Conservation (phyloP, 495 filamentous ascomycete species). For the Lasiosphaeria miniovina region DNA sequence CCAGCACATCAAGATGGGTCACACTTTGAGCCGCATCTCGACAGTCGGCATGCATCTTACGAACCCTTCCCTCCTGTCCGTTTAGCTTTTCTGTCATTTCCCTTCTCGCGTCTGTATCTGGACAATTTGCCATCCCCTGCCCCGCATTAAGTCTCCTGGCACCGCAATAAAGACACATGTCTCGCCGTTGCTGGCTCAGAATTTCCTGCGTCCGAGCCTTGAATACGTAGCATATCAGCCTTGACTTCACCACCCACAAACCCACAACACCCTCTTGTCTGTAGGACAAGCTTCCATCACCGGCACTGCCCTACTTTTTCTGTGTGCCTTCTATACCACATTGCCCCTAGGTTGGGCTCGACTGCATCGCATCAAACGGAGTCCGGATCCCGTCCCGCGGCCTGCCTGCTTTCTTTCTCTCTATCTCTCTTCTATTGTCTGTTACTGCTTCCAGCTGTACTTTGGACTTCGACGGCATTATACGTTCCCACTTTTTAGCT, state of each 20-base stretch:
- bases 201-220: constrained; percentile 45
- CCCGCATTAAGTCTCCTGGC: constrained; percentile 47
- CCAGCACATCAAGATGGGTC: constrained; percentile 86
- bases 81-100: constrained; percentile 45
- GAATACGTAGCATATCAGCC: constrained; percentile 51
- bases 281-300: constrained; percentile 43
- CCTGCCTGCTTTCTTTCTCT: constrained; percentile 16
- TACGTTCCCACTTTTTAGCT: constrained; percentile 18
- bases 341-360: constrained; percentile 50
- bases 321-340: constrained; percentile 22
- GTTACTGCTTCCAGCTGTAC: constrained; percentile 22
- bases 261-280: constrained; percentile 37
- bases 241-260: constrained; percentile 32
- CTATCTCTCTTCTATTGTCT: constrained; percentile 16
- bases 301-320: constrained; percentile 29
- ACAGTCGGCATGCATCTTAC: constrained; percentile 48
- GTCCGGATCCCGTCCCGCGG: constrained; percentile 34
- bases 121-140: constrained; percentile 43
- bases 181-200: constrained; percentile 52
- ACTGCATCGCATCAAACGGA: constrained; percentile 53
- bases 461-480: constrained; percentile 15
- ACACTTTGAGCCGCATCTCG: constrained; percentile 61
- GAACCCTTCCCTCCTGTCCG: constrained; percentile 46
- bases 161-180: constrained; percentile 63
- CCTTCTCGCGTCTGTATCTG: constrained; percentile 42